Percentiles rank a stretch among this genome's conserved stretches.
Conservation (phyloP, 2,329 filamentous ascomycete genomes). For the Drechmeria coniospora region DNA sequence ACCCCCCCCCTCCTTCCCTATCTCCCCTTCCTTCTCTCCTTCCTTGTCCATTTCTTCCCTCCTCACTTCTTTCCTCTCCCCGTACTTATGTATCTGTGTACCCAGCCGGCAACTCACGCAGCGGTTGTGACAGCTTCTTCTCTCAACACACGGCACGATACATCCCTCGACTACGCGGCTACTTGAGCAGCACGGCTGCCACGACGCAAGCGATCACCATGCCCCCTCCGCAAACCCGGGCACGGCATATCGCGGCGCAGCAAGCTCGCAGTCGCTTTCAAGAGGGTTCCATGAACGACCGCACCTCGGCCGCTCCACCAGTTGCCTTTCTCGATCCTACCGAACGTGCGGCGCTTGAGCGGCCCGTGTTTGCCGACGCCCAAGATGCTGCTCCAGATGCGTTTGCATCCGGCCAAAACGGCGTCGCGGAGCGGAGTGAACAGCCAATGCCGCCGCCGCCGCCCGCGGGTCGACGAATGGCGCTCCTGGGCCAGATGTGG, state of each 20-base stretch:
- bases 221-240: slow-evolving; percentile 14
- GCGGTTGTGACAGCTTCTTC: too few species aligned
- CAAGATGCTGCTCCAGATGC: slow-evolving; percentile 2
- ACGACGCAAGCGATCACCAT: slow-evolving; percentile 5
- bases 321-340: slow-evolving; percentile 43
- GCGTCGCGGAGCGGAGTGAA: slow-evolving; percentile 1
- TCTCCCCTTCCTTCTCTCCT: too few species aligned
- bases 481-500: slow-evolving; percentile 21
- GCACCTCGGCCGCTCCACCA: slow-evolving; percentile 55
- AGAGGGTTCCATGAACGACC: slow-evolving; percentile 80
- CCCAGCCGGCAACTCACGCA: too few species aligned
- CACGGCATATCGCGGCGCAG: slow-evolving; percentile 15
- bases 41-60: too few species aligned
- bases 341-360: slow-evolving; percentile 16
- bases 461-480: slow-evolving; percentile 9
- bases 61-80: background rate
- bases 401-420: slow-evolving; percentile 2
- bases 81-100: background rate
- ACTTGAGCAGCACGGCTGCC: background rate
- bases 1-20: too few species aligned
- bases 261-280: slow-evolving; percentile 39
- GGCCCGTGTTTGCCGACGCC: slow-evolving; percentile 5
- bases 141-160: too few species aligned
- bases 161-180: too few species aligned
- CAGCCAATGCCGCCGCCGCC: background rate